Evolutionary conservation across 164 flowering plant genomes (phyloP).

Genomic region (Chloranthus sessilifolius): DNA sequence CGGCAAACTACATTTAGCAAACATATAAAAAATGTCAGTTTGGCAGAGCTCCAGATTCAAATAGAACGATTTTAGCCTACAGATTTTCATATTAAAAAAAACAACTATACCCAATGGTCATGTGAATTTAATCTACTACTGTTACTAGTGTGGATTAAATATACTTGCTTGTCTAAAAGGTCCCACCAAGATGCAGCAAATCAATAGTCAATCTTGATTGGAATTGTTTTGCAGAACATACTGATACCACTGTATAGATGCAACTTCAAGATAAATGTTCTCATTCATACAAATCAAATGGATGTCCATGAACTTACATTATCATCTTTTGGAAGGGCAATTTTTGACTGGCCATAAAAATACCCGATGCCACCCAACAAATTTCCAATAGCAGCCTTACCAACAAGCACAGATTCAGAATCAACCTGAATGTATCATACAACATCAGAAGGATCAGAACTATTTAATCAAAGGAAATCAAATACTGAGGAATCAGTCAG

Average conservation of each 20-base stretch:
- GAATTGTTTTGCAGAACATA: neutral
- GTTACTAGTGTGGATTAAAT: no score
- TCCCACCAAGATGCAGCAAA: neutral
- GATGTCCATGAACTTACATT: slow-evolving; percentile 40
- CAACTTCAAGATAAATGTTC: neutral
- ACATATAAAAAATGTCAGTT: no score
- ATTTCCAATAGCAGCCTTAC: slow-evolving; percentile 84
- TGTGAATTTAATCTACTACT: no score
- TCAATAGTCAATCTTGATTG: neutral
- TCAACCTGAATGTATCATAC: slow-evolving; percentile 49
- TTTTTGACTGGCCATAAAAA: slow-evolving; percentile 90
- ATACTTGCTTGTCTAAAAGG: no score
- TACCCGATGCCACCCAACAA: slow-evolving; percentile 96
- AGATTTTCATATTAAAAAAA: no score
- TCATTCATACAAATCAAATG: neutral
- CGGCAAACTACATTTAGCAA: no score
- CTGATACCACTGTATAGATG: neutral
- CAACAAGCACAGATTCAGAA: slow-evolving; percentile 49
- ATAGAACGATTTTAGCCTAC: no score
- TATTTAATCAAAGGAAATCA: slow-evolving; percentile 3
- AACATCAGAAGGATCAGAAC: slow-evolving; percentile 7
- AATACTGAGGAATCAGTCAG: no score
- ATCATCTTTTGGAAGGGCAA: slow-evolving; percentile 44
- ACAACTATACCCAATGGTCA: no score
- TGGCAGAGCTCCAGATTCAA: no score